Evolutionary conservation across 2,329 filamentous ascomycete genomes (phyloP).

Genomic region (Sclerotinia trifoliorum): DNA sequence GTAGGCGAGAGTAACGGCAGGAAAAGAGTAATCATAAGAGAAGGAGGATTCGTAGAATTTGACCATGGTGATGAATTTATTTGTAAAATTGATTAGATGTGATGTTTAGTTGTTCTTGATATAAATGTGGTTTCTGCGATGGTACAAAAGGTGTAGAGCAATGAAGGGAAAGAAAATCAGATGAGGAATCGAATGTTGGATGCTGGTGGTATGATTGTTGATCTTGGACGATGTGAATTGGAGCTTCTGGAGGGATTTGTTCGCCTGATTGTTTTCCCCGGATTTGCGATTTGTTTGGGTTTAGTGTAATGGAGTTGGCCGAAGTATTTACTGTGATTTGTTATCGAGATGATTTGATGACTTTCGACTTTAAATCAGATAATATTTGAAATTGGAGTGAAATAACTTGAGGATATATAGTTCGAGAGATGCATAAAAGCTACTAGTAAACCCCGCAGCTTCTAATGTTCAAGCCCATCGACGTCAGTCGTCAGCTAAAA

Average conservation of each 20-base stretch:
- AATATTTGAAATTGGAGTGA: not conserved
- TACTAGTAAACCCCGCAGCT: not conserved
- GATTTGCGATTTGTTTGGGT: constrained; percentile 14
- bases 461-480: not conserved
- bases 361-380: too few species aligned
- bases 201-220: constrained; percentile 21
- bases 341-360: not conserved
- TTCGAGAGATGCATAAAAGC: not conserved
- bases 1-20: constrained; percentile 83
- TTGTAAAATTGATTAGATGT: constrained; percentile 13
- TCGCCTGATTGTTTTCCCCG: constrained; percentile 22
- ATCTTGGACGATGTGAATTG: not conserved
- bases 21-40: constrained; percentile 77
- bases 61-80: constrained; percentile 36
- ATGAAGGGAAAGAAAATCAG: not conserved
- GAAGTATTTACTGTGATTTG: not conserved
- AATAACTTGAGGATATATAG: not conserved
- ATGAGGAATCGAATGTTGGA: constrained; percentile 5
- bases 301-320: constrained; percentile 1
- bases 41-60: constrained; percentile 56
- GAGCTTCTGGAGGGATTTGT: constrained; percentile 15
- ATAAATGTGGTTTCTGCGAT: constrained; percentile 14
- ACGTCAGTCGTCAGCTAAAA: constrained; percentile 2
- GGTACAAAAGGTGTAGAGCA: not conserved
- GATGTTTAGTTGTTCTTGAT: not conserved